These are phyloP conservation scores for Penicillium oxalicum DNA, from an alignment of 2,329 filamentous ascomycete species.

Conservation along the genomic window DNA sequence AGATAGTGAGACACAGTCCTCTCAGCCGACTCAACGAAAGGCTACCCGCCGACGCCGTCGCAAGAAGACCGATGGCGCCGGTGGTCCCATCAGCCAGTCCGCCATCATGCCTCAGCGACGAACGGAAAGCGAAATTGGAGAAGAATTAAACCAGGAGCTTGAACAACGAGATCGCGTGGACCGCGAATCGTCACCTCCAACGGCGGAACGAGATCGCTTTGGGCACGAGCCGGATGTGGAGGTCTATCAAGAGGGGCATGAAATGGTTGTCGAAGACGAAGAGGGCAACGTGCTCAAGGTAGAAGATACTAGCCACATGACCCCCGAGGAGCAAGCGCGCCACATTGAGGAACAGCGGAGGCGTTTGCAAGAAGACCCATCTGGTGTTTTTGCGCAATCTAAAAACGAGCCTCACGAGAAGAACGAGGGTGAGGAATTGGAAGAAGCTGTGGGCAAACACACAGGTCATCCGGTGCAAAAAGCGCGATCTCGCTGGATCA, in stretches of 20 bases:
- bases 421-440: slow-evolving; percentile 40
- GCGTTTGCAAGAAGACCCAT: slow-evolving; percentile 49
- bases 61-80: slow-evolving; percentile 65
- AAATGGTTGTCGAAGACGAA: slow-evolving; percentile 76
- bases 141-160: slow-evolving; percentile 19
- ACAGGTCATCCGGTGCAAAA: slow-evolving; percentile 31
- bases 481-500: slow-evolving; percentile 45
- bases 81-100: slow-evolving; percentile 82
- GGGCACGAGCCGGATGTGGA: slow-evolving; percentile 48
- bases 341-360: slow-evolving; percentile 49
- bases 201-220: slow-evolving; percentile 26
- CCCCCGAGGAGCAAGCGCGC: slow-evolving; percentile 55
- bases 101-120: slow-evolving; percentile 67
- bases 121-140: slow-evolving; percentile 28
- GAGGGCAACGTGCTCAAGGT: slow-evolving; percentile 80
- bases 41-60: slow-evolving; percentile 52
- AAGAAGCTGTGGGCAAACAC: slow-evolving; percentile 33
- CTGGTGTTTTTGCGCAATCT: slow-evolving; percentile 44
- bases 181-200: slow-evolving; percentile 37
- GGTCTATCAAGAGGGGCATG: slow-evolving; percentile 71
- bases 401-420: slow-evolving; percentile 39
- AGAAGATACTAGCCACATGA: slow-evolving; percentile 44
- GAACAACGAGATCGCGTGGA: slow-evolving; percentile 27
- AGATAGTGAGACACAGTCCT: slow-evolving; percentile 53
- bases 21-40: slow-evolving; percentile 50